These are phyloP conservation scores for Amanita polypyramis DNA, from an alignment of 768 basidiomycete species.

Conservation along the genomic window DNA sequence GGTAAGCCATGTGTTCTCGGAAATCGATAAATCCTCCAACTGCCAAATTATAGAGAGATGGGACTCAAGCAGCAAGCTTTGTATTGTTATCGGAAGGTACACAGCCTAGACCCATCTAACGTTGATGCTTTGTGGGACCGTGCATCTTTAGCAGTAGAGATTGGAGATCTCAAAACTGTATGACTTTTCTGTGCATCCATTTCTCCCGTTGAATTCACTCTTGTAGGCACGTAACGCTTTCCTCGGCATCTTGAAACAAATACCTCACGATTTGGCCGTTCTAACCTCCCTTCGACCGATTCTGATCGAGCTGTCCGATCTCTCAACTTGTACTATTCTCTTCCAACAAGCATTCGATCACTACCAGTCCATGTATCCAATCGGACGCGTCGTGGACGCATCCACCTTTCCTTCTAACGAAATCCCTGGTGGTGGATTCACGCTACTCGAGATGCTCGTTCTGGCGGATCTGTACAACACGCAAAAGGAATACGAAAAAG, in stretches of 20 bases:
- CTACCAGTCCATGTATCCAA: constrained; percentile 42
- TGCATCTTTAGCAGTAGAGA: constrained; percentile 68
- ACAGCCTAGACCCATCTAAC: constrained; percentile 70
- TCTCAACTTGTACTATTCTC: constrained; percentile 50
- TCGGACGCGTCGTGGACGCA: constrained; percentile 24
- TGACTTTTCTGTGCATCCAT: constrained; percentile 10
- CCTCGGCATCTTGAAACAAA: constrained; percentile 58
- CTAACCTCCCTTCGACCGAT: constrained; percentile 71
- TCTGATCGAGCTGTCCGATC: constrained; percentile 63
- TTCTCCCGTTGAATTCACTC: not conserved
- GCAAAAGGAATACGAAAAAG: constrained; percentile 55
- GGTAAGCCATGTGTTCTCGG: constrained; percentile 25
- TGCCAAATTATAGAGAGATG: constrained; percentile 33
- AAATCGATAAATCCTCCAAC: not conserved
- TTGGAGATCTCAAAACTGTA: constrained; percentile 61
- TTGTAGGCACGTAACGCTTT: constrained; percentile 52
- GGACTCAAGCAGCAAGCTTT: constrained; percentile 79
- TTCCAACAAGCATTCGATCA: constrained; percentile 69
- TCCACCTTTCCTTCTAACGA: constrained; percentile 13
- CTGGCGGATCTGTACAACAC: constrained; percentile 80
- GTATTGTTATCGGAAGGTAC: constrained; percentile 84
- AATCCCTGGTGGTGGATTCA: constrained; percentile 42
- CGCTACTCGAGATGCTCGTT: constrained; percentile 62
- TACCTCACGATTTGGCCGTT: constrained; percentile 72
- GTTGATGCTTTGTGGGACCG: constrained; percentile 86